Evolutionary conservation across 805 yeast genomes (phyloP), one percentile per base, ranked within the genome.

Genomic region (Nakazawaea populi): DNA sequence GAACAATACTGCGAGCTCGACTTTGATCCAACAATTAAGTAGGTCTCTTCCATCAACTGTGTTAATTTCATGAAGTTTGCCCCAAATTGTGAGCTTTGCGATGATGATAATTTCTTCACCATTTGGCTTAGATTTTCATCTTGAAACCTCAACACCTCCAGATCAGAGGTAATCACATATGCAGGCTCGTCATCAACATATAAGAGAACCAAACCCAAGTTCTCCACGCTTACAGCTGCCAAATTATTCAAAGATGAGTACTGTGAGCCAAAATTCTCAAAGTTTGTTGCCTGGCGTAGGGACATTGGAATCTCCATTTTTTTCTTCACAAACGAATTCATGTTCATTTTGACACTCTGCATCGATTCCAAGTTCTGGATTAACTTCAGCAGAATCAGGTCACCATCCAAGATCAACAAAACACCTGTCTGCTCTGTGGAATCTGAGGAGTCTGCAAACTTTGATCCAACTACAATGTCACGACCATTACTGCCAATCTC

Each of bases 381-480:
- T 38, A 29, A 50, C 31, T 36, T n/a, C 5, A 11, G 6, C 6
- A 44, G 46, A 29, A 61, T 44, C 27, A 9, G n/a, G 6, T 46
- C 27, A 4, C 63, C 64, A 48, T 55, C 54, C 9, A 61, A 32
- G 3, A 56, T 46, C 5, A 46, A 30, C 1, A 58, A 46, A 6
- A 30, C 10, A 1, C 65, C 65, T 6, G 30, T 43, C 30, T 49
- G 52, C 31, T 48, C 45, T 29, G n/a, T 38, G 6, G 11, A 11
- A 12, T 8, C 44, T 2, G 48, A 18, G 7, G 24, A 18, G 47
- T 74, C 83, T 31, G 67, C 62, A 44, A 61, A 65, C 3, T 76
- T 73, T 0, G 82, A 73, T 0, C 77, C 72, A 3, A 82, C 58
- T 2, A 78, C 52, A 10, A 82, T 52, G 42, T 75, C 79, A 0